These are phyloP conservation scores for Metarhizium anisopliae DNA, from an alignment of 2,329 filamentous ascomycete species.

Conservation along the genomic window DNA sequence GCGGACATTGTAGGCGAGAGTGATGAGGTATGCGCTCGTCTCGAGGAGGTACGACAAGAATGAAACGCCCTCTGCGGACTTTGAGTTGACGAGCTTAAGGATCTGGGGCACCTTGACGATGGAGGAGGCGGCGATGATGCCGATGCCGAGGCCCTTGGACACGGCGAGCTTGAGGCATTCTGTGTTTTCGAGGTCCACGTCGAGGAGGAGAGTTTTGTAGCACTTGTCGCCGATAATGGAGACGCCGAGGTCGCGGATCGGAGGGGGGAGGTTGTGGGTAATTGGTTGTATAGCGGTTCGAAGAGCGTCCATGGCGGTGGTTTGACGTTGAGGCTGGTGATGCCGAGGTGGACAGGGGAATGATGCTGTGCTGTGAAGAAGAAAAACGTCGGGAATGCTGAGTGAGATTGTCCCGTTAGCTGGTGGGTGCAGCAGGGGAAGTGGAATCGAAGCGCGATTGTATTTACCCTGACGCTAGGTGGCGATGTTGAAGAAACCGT, in stretches of 20 bases:
- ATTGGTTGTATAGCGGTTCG: constrained; percentile 57
- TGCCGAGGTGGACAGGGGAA: background rate
- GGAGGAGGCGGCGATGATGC: constrained; percentile 81
- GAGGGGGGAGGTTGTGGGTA: constrained; percentile 63
- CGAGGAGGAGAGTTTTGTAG: constrained; percentile 78
- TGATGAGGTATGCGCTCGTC: constrained; percentile 79
- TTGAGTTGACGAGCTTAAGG: constrained; percentile 75
- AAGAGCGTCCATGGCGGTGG: constrained; percentile 47
- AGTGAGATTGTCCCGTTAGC: background rate
- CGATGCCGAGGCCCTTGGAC: constrained; percentile 87
- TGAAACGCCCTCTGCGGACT: constrained; percentile 73
- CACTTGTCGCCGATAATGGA: constrained; percentile 76
- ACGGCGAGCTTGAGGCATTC: constrained; percentile 83
- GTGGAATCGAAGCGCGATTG: background rate
- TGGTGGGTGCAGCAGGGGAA: background rate
- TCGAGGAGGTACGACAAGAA: constrained; percentile 92
- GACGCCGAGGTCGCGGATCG: constrained; percentile 64
- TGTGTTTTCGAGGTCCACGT: constrained; percentile 68
- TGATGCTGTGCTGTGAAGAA: background rate
- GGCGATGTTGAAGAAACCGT: background rate
- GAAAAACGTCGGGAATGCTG: background rate
- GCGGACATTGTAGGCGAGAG: constrained; percentile 84
- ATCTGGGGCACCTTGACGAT: constrained; percentile 98
- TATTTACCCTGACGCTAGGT: background rate
- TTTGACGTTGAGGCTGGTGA: background rate